Conservation (phyloP, 2,329 filamentous ascomycete species). For the Hypomyces rosellus region DNA sequence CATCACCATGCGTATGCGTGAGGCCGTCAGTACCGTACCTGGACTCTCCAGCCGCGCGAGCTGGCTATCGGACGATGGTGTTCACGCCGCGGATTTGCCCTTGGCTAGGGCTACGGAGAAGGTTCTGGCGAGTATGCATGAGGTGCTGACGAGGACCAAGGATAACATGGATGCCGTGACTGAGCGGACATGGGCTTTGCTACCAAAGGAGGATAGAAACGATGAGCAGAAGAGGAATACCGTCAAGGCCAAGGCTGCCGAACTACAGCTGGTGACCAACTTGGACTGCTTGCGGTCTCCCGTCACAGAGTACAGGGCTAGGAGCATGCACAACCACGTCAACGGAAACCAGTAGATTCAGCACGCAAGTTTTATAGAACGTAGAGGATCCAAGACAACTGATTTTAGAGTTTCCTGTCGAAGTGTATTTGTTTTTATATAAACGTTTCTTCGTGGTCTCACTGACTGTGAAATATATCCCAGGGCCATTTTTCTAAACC, state of each 20-base stretch:
- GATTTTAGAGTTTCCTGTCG: too few species aligned
- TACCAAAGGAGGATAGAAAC: constrained; percentile 39
- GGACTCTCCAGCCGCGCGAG: constrained; percentile 47
- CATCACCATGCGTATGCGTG: constrained; percentile 78
- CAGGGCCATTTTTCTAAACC: too few species aligned
- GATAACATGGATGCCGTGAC: constrained; percentile 52
- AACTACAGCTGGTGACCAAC: constrained; percentile 77
- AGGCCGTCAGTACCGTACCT: constrained; percentile 55
- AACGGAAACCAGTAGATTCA: too few species aligned
- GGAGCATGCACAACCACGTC: constrained; percentile 33
- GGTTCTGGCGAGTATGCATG: constrained; percentile 89
- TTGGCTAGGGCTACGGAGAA: constrained; percentile 78
- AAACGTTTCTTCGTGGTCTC: too few species aligned
- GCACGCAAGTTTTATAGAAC: too few species aligned
- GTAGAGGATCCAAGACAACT: too few species aligned
- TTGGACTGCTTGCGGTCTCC: constrained; percentile 62
- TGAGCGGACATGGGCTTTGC: constrained; percentile 35
- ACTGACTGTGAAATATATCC: too few species aligned
- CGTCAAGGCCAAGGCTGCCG: constrained; percentile 74
- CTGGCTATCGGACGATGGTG: constrained; percentile 73
- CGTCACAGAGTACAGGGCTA: constrained; percentile 55
- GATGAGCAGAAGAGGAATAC: constrained; percentile 56
- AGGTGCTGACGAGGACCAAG: constrained; percentile 65
- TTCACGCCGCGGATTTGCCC: constrained; percentile 65
- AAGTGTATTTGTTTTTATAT: too few species aligned